These are phyloP conservation scores for Phytopythium vexans DNA, from an alignment of 352 stramenopile genomes.

Conservation along the genomic window DNA sequence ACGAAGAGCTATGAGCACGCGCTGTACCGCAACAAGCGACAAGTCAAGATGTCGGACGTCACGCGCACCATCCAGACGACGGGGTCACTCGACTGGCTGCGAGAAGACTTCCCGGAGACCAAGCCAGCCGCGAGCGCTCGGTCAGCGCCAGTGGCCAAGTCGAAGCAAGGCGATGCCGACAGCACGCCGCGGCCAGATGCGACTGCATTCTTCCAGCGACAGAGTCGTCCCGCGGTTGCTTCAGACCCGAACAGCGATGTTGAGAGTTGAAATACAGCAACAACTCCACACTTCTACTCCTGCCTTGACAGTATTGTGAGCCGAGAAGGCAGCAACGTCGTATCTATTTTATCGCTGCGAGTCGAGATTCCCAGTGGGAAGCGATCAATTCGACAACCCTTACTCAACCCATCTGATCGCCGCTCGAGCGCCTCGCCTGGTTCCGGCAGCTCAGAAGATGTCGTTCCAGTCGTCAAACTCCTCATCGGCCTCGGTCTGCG, in stretches of 20 bases:
- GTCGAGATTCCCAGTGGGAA: too few species aligned
- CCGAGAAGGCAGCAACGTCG: too few species aligned
- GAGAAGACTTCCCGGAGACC: conserved; percentile 78
- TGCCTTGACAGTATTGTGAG: too few species aligned
- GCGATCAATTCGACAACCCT: too few species aligned
- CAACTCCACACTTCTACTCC: too few species aligned
- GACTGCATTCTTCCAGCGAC: conserved; percentile 43
- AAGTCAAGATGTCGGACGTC: conserved; percentile 77
- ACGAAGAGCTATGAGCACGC: conserved; percentile 88
- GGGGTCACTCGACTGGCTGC: conserved; percentile 76
- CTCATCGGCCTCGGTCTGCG: conserved; percentile 47
- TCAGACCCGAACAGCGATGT: too few species aligned
- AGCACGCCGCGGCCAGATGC: conserved; percentile 22
- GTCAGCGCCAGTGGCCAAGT: conserved; percentile 9
- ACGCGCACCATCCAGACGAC: conserved; percentile 77
- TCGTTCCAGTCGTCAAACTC: conserved; percentile 89
- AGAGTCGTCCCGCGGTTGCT: neutral
- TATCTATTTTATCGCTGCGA: too few species aligned
- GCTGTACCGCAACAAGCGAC: conserved; percentile 78
- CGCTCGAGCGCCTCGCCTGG: neutral
- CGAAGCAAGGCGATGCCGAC: conserved; percentile 23
- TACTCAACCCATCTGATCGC: too few species aligned
- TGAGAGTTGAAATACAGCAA: too few species aligned
- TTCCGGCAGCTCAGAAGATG: conserved; percentile 66
- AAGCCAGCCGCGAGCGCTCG: conserved; percentile 18